A percentile compares a stretch with the other conserved stretches of the same genome.
These are phyloP conservation scores for Starmerella roubikii DNA, from an alignment of 805 yeast species.

Conservation along the genomic window DNA sequence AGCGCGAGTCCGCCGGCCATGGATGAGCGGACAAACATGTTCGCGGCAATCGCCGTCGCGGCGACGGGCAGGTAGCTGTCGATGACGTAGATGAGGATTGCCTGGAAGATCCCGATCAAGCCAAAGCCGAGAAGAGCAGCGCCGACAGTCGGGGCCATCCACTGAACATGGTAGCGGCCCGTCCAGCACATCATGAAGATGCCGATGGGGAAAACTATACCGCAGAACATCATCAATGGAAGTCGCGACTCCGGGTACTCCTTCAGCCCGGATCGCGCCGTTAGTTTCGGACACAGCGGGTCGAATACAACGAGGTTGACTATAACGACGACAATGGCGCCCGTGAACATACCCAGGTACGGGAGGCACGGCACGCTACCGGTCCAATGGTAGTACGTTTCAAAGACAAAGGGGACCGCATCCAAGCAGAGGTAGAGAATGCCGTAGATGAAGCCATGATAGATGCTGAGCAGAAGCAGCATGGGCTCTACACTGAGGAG, in stretches of 20 bases:
- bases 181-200: slow-evolving; percentile 82
- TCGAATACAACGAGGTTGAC: slow-evolving; percentile 41
- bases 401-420: slow-evolving; percentile 29
- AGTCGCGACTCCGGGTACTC: slow-evolving; percentile 71
- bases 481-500: slow-evolving; percentile 30
- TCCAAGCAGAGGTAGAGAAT: slow-evolving; percentile 28
- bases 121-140: slow-evolving; percentile 40
- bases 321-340: slow-evolving; percentile 45
- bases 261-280: slow-evolving; percentile 40
- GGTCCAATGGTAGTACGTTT: slow-evolving; percentile 45
- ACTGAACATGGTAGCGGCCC: slow-evolving; percentile 62
- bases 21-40: slow-evolving; percentile 51
- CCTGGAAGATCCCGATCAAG: slow-evolving; percentile 42
- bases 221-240: slow-evolving; percentile 63
- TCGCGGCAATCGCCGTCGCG: slow-evolving; percentile 54
- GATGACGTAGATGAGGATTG: slow-evolving; percentile 46
- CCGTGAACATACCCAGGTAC: slow-evolving; percentile 58
- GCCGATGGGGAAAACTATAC: slow-evolving; percentile 58
- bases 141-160: slow-evolving; percentile 46
- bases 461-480: slow-evolving; percentile 26
- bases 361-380: slow-evolving; percentile 63
- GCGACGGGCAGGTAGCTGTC: slow-evolving; percentile 45
- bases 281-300: slow-evolving; percentile 33
- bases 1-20: slow-evolving; percentile 62
- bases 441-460: slow-evolving; percentile 30